These are phyloP conservation scores for Dimargaris xerosporica DNA, from an alignment of 192 early-diverging fungal genomes.

Conservation along the genomic window DNA sequence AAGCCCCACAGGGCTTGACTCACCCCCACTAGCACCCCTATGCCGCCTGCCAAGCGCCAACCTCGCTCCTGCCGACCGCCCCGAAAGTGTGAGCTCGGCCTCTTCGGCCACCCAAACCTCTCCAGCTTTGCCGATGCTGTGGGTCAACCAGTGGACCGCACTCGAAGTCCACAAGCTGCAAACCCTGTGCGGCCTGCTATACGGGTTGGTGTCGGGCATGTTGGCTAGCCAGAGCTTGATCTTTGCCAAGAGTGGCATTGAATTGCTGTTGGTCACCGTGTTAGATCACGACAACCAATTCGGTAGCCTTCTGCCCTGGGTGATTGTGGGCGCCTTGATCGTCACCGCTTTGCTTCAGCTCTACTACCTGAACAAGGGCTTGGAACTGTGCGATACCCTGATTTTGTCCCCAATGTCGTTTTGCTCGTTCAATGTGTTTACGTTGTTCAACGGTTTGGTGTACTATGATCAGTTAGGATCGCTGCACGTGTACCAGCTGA, in stretches of 20 bases:
- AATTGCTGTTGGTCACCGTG: constrained; percentile 44
- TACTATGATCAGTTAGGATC: constrained; percentile 58
- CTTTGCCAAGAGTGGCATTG: constrained; percentile 64
- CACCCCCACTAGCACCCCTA: neutral
- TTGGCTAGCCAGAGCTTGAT: constrained; percentile 56
- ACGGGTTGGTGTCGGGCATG: constrained; percentile 49
- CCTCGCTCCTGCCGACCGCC: too few relatives aligned
- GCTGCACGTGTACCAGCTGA: constrained; percentile 37
- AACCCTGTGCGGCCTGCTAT: constrained; percentile 38
- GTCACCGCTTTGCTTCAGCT: constrained; percentile 37
- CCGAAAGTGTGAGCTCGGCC: neutral
- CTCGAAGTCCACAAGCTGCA: neutral
- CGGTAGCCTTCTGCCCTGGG: constrained; percentile 45
- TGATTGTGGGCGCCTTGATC: constrained; percentile 43
- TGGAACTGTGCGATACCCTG: constrained; percentile 57
- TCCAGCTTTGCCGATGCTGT: neutral
- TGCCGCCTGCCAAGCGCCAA: too few relatives aligned
- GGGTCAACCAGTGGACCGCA: neutral
- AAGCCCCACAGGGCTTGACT: neutral
- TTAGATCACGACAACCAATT: constrained; percentile 45
- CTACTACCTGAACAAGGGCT: constrained; percentile 62
- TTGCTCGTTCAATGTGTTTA: constrained; percentile 56
- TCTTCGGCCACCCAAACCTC: neutral
- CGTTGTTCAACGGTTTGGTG: constrained; percentile 60
- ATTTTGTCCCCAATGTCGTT: constrained; percentile 57